Evolutionary conservation across 495 filamentous ascomycete species (phyloP).

Genomic region (Jackrogersella minutella): DNA sequence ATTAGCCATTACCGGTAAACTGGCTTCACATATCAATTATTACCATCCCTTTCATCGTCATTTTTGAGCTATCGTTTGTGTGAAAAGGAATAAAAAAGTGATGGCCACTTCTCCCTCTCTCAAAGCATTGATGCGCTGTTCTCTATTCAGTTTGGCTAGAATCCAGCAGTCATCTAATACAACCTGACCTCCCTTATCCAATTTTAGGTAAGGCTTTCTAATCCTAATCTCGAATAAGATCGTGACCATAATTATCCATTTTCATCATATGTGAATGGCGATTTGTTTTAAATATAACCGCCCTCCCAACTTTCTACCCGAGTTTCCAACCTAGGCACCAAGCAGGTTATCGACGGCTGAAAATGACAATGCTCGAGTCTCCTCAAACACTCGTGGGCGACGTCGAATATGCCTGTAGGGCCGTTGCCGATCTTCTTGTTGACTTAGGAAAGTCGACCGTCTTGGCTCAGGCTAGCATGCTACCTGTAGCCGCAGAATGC

Average conservation of each 20-base stretch:
- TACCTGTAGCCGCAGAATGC: conserved; percentile 28
- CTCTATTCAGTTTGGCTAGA: background rate
- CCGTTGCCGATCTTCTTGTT: conserved; percentile 13
- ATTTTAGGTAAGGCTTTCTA: background rate
- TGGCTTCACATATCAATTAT: conserved; percentile 9
- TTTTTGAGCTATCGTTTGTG: background rate
- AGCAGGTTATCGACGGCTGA: too few species aligned
- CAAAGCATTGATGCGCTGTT: background rate
- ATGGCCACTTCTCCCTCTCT: background rate
- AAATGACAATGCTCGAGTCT: conserved; percentile 17
- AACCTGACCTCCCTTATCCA: background rate
- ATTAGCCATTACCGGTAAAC: conserved; percentile 8
- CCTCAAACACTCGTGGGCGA: conserved; percentile 12
- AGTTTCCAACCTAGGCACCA: too few species aligned
- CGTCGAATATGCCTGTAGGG: conserved; percentile 26
- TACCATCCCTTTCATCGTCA: conserved; percentile 3
- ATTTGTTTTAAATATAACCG: background rate
- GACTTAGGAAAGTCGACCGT: conserved; percentile 14
- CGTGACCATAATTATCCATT: too few species aligned
- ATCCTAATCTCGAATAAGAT: background rate
- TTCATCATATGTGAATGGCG: background rate
- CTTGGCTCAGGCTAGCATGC: conserved; percentile 14
- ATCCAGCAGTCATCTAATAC: background rate
- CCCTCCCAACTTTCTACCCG: too few species aligned
- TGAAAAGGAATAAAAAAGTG: background rate